A percentile compares a stretch with the other conserved stretches of the same genome.
Conservation (phyloP, 768 basidiomycete genomes). For the Pleurotus djamor region DNA sequence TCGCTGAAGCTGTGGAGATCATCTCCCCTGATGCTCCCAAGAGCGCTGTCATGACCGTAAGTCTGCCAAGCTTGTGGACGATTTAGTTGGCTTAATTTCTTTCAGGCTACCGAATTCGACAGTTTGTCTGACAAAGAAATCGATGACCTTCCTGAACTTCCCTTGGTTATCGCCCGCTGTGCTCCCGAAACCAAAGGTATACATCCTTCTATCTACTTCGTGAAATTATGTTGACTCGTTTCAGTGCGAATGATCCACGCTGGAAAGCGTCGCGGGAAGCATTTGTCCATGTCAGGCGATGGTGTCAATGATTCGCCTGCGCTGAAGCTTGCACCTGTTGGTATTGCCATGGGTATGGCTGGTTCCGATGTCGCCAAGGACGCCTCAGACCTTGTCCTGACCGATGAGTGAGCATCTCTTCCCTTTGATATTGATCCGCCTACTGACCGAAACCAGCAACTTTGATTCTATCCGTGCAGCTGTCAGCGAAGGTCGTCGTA, state of each 20-base stretch:
- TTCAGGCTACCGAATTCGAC: constrained; percentile 45
- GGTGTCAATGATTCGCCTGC: constrained; percentile 63
- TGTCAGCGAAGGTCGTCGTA: constrained; percentile 52
- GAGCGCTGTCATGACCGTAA: constrained; percentile 36
- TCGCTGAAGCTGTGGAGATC: constrained; percentile 49
- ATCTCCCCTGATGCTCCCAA: constrained; percentile 34
- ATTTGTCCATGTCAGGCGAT: constrained; percentile 55
- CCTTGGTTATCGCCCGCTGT: constrained; percentile 59
- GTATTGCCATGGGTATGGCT: constrained; percentile 24
- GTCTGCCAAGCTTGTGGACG: not conserved
- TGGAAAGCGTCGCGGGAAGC: constrained; percentile 52
- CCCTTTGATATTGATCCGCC: constrained; percentile 34
- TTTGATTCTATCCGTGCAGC: constrained; percentile 60
- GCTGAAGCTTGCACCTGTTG: constrained; percentile 12
- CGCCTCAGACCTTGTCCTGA: constrained; percentile 60
- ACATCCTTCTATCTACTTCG: not conserved
- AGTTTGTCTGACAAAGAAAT: constrained; percentile 51
- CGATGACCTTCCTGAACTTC: constrained; percentile 44
- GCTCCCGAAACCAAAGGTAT: constrained; percentile 48
- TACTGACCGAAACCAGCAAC: constrained; percentile 27
- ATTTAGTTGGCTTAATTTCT: not conserved
- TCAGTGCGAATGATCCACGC: constrained; percentile 55
- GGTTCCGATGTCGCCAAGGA: constrained; percentile 29
- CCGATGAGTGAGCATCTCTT: constrained; percentile 70
- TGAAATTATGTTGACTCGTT: not conserved